Evolutionary conservation across 352 stramenopile genomes (phyloP), one percentile per base, ranked within the genome.

Genomic region (Globisporangium nagaii): DNA sequence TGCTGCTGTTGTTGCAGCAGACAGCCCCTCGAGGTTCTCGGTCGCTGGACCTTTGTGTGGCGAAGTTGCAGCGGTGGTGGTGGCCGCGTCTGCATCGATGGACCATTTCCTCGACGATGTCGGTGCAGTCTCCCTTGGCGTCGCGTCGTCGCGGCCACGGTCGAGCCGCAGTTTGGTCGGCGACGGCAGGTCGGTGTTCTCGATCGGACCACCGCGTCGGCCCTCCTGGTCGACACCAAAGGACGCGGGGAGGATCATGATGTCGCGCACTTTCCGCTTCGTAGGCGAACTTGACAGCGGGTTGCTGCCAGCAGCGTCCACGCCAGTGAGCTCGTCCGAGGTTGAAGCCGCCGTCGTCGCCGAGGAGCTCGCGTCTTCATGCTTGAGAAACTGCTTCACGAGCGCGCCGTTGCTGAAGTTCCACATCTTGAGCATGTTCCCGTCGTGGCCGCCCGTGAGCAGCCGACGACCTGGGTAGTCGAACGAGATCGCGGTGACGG

Each of bases 401-500:
- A 90, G 67, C 13, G 78, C 76, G 12, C 86, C 86, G 46, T 93
- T 96, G 66, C 79, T 88, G 61, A 95, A 96, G 53, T 96, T 96
- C 86, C 86, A 96, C 66, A 96, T 84, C 58, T 92, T 91, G 35
- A 96, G 77, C 15, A 74, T 47, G 8, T 79, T 60, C 2, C 86
- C 86, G 45, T 91, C 77, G 55, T 95, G 83, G 8, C 80, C 80
- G 10, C 85, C 85, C 10, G 86, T 95, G 17, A 96, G 66, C 24
- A 96, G 64, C 7, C 86, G 64, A 11, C 86, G 70, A 1, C 85
- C 84, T 5, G 85, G 80, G 30, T 74, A 78, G 47, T 96, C 86
- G 15, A 96, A 95, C 10, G 75, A 75, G 32, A 95, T 88, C 25
- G 76, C 84, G 0, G 82, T 96, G 28, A 95, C 75, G 4, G 81